Percentiles rank a stretch among this genome's conserved stretches.
These are phyloP conservation scores for Phytophthora gonapodyides DNA, from an alignment of 352 stramenopile species.

Conservation along the genomic window DNA sequence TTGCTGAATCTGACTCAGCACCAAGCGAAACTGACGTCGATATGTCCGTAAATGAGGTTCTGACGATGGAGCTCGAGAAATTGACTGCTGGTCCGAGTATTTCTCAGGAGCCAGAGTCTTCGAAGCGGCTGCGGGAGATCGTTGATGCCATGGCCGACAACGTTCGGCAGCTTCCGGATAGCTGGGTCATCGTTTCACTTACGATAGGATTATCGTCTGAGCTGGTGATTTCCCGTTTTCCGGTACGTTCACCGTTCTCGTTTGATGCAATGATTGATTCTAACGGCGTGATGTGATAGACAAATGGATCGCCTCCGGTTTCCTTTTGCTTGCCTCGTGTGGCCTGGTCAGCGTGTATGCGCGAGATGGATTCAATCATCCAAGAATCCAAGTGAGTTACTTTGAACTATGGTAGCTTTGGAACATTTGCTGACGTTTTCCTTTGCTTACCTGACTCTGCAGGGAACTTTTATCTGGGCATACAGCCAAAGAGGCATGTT, in stretches of 20 bases:
- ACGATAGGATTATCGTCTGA: conserved; percentile 47
- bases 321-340: conserved; percentile 57
- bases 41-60: conserved; percentile 17
- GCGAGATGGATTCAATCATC: conserved; percentile 57
- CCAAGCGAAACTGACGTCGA: conserved; percentile 9
- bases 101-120: conserved; percentile 5
- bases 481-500: conserved; percentile 50
- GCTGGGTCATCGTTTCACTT: conserved; percentile 53
- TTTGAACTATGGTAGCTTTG: background rate
- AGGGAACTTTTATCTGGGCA: conserved; percentile 70
- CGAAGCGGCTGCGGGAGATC: conserved; percentile 25
- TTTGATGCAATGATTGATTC: background rate
- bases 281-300: conserved; percentile 38
- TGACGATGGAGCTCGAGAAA: conserved; percentile 28
- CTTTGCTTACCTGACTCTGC: background rate
- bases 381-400: conserved; percentile 56
- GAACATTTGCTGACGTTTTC: conserved; percentile 4
- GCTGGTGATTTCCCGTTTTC: conserved; percentile 50
- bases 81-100: conserved; percentile 11
- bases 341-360: conserved; percentile 45
- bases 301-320: conserved; percentile 40
- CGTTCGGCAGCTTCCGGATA: conserved; percentile 39
- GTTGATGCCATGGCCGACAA: conserved; percentile 23
- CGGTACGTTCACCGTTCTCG: conserved; percentile 25
- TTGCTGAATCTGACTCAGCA: conserved; percentile 3